Evolutionary conservation across 1,284 basidiomycete genomes (phyloP), one percentile per base, ranked within the genome.

Genomic region (Kwoniella shivajii): DNA sequence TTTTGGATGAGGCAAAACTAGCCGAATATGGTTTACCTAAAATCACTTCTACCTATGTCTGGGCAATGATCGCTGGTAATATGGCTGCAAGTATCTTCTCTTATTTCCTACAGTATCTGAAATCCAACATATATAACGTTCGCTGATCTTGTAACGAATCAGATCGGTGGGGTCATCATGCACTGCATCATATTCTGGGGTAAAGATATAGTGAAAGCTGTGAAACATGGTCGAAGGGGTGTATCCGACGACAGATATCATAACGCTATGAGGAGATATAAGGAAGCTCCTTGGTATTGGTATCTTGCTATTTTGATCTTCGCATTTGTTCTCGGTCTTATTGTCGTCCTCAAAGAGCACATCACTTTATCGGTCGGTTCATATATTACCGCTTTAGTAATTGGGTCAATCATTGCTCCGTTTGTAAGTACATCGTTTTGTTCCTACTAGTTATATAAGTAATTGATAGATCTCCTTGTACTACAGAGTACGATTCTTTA

Each of bases 121-220:
- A 52, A 14, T 26, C 41, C 18, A 13, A 13, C 5, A 4, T 2
- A 34, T 7, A 10, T 9, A 14, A 14, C 9, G 20, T 22, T 6
- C 7, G 29, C 26, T 26, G 18, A 4, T 47, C 27, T 26, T 7
- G 9, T 45, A 34, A 4, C 20, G 14, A 2, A 24, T n/a, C 24
- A 53, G 26, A 84, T 87, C 54, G 86, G 86, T 16, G 85, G 82
- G 13, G 74, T 87, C 16, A 81, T 88, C 54, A 81, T 83, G 0
- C 86, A 87, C 68, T 66, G 76, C 6, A 72, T 68, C 20, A 34
- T 76, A 13, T 76, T 72, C 57, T 76, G 66, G 61, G 62, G 73
- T 10, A 57, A 54, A 30, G 67, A 72, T 47, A 57, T 64, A n/a
- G 46, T 34, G 30, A 39, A 82, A 7, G 82, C 83, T 0, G 81